Base-by-base conservation (phyloP, 1,139 yeast genomes). In the Pneumocystis oryctolagi region DNA sequence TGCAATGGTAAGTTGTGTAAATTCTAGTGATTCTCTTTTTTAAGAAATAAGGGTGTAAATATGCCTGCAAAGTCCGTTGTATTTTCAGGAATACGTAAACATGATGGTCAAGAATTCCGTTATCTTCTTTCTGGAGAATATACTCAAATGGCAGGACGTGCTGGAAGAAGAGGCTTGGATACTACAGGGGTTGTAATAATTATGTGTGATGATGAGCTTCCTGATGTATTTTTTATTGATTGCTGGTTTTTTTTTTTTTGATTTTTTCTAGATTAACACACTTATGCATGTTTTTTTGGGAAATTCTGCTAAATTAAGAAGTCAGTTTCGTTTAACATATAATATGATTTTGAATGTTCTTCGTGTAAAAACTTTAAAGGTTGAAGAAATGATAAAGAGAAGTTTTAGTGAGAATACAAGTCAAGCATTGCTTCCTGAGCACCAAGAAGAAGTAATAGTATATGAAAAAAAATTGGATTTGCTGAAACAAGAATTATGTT, bases 111-210 rank as follows among this genome's bases (percentile, higher is more conserved):
- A 60, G 81, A 81, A 0, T 84, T 88, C 74, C 81, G 99, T 73
- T 82, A 85, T 70, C 77, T 92, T 66, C 78, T 86, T 12, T 96
- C 98, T 0, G 98, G 98, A 60, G 98, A 92, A 73, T 92, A 90
- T 73, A 94, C 97, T 0, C 98, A 92, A 75, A 92, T 94, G 98
- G 90, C 97, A 0, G 98, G 98, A 62, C 82, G 98, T 75, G 98
- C 98, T 1, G 98, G 98, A 68, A 84, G 98, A 76, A 84, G 98
- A 79, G 98, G 98, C 59, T 77, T 92, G 67, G 98, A 92, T 77
- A 78, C 84, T 35, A 88, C 88, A 0, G 98, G 98, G 70, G 90
- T 96, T 0, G 98, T 94, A n/a, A 89, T 94, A 65, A 84, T 90
- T 32, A 89, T 92, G 95, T 80, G 94, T 61, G 84, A 84, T 35